These are phyloP conservation scores for Penicillium riverlandense DNA, from an alignment of 495 filamentous ascomycete species.

Conservation along the genomic window DNA sequence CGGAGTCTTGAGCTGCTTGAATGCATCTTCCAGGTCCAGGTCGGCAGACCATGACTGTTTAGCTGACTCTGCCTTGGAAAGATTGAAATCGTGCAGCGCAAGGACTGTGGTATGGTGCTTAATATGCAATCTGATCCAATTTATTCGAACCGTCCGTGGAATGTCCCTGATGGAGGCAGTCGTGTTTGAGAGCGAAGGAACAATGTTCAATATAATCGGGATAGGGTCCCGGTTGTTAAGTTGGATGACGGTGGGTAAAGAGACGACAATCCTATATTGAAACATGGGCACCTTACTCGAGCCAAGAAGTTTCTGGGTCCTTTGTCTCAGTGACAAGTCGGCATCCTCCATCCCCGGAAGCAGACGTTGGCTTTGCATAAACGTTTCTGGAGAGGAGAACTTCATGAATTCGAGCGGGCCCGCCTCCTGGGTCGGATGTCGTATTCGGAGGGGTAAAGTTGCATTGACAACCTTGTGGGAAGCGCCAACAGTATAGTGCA, in stretches of 20 bases:
- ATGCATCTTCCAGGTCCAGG: neutral
- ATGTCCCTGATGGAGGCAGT: neutral
- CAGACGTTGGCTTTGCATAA: neutral
- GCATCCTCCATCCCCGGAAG: neutral
- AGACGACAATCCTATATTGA: neutral
- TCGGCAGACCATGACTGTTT: neutral
- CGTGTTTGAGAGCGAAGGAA: neutral
- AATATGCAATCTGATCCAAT: neutral
- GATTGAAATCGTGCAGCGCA: neutral
- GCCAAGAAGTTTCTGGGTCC: neutral
- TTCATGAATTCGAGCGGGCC: neutral
- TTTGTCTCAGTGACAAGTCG: neutral
- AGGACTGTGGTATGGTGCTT: neutral
- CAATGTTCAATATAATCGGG: neutral
- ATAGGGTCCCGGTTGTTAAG: neutral
- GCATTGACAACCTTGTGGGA: neutral
- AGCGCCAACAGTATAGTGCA: neutral
- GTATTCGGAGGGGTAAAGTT: constrained; percentile 1
- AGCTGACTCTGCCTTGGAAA: neutral
- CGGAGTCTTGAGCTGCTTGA: neutral
- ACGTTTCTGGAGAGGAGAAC: neutral
- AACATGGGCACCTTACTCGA: neutral
- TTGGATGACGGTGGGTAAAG: neutral
- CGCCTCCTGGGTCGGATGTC: neutral
- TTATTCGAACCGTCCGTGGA: neutral